These are phyloP conservation scores for Oryza officinalis DNA, from an alignment of 176 grass and related monocot species.

Conservation along the genomic window DNA sequence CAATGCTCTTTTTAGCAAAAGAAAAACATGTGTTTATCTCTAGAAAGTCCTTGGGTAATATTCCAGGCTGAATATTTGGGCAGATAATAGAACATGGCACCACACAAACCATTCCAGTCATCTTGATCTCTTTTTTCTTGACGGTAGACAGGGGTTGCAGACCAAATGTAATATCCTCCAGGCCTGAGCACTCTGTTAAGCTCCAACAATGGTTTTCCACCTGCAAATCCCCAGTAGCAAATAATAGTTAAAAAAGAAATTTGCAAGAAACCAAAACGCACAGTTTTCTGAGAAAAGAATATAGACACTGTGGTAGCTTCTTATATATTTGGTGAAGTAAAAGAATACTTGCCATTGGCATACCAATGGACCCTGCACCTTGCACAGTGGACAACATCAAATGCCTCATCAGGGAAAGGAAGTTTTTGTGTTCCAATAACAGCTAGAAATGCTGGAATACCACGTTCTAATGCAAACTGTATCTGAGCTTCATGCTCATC, in stretches of 20 bases:
- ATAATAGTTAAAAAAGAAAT: background rate
- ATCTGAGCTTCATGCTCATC: conserved; percentile 98
- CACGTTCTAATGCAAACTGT: conserved; percentile 89
- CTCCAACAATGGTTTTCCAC: conserved; percentile 84
- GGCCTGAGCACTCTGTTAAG: conserved; percentile 90
- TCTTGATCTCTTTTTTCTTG: conserved; percentile 68
- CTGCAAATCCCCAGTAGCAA: conserved; percentile 44
- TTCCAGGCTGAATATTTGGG: background rate
- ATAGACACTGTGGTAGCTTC: background rate
- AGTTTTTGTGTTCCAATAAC: conserved; percentile 88
- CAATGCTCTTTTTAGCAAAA: background rate
- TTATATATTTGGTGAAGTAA: conserved; percentile 15
- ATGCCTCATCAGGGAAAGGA: conserved; percentile 81
- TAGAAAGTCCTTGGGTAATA: background rate
- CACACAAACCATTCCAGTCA: conserved; percentile 77
- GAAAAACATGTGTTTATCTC: background rate
- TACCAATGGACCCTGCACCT: conserved; percentile 93
- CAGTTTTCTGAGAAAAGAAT: background rate
- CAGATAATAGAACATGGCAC: background rate
- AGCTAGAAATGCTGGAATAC: conserved; percentile 86
- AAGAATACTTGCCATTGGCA: conserved; percentile 57
- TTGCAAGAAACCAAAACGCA: background rate
- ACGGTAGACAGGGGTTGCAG: conserved; percentile 93
- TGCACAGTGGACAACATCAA: conserved; percentile 88
- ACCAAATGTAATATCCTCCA: conserved; percentile 93